Conservation (phyloP, 1,284 basidiomycete genomes). For the Sphagnurus paluster region DNA sequence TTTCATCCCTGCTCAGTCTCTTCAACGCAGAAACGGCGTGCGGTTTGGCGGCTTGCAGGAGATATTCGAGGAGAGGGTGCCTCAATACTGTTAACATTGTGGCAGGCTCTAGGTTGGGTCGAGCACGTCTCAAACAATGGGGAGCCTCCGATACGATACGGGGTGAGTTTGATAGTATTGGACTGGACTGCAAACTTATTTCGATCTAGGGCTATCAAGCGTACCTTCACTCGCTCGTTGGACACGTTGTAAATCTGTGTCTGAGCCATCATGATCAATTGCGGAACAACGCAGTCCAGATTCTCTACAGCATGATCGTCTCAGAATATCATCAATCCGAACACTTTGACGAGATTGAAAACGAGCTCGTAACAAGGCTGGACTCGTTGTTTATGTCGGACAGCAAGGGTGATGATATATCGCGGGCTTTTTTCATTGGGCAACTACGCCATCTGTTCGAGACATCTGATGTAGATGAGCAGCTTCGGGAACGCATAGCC, state of each 20-base stretch:
- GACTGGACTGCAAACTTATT: slow-evolving; percentile 8
- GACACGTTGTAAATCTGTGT: slow-evolving; percentile 90
- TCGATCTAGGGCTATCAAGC: slow-evolving; percentile 74
- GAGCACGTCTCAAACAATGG: slow-evolving; percentile 52
- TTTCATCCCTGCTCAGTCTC: slow-evolving; percentile 16
- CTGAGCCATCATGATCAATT: slow-evolving; percentile 93
- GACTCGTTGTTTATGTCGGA: slow-evolving; percentile 93
- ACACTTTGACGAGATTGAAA: slow-evolving; percentile 86
- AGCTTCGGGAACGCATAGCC: slow-evolving; percentile 76
- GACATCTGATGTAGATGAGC: slow-evolving; percentile 75
- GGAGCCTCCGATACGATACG: slow-evolving; percentile 55
- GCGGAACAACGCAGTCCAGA: slow-evolving; percentile 87
- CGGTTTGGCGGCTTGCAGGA: slow-evolving; percentile 94
- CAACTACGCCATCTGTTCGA: slow-evolving; percentile 90
- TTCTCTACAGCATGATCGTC: slow-evolving; percentile 95
- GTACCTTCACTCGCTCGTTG: slow-evolving; percentile 83
- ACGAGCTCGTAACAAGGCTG: slow-evolving; percentile 92
- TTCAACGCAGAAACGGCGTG: slow-evolving; percentile 76
- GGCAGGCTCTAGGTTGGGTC: slow-evolving; percentile 86
- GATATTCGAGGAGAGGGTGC: slow-evolving; percentile 94
- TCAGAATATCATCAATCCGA: slow-evolving; percentile 84
- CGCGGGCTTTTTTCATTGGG: slow-evolving; percentile 91
- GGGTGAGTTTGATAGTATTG: slow-evolving; percentile 44
- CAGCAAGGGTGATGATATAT: slow-evolving; percentile 87
- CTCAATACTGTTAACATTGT: slow-evolving; percentile 78